Evolutionary conservation across 2,329 filamentous ascomycete species (phyloP), one percentile per base, ranked within the genome.

Genomic region (Botrytis sinoallii): DNA sequence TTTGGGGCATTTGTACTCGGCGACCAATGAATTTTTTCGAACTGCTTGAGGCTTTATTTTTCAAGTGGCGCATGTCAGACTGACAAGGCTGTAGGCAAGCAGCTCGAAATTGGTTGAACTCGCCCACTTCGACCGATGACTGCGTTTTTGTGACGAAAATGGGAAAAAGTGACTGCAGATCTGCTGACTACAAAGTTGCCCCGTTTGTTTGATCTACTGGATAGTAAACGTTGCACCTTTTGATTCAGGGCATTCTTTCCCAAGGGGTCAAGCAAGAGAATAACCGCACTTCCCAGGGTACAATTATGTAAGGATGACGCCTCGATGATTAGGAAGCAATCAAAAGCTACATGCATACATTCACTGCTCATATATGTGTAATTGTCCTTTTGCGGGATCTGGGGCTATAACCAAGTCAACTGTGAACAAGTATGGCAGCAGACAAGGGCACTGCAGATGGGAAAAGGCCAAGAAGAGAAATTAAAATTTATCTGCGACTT

Each of bases 1-100:
- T 32, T 57, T 68, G 35, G 66, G 66, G 35, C 48, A 57, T 57
- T 22, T 55, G 46, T 55, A 68, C 48, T 68, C 35, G 48, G 66
- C 4, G 38, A 14, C 16, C 38, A 16, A 38, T 14, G 10, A 20
- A 55, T 9, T 1, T 42, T 42, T n/a, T 10, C 25, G 38, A 25
- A 25, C 5, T 44, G 25, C n/a, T 29, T 44, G 40, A 22, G 25
- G 38, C 38, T 29, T 20, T 44, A 2, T n/a, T 29, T 42, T 18
- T 29, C 16, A 20, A 29, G n/a, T 4, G n/a, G n/a, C 32, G 1
- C 18, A 44, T 57, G 48, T 42, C 20, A 57, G 25, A 55, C 29
- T 32, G 8, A n/a, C 35, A 68, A 68, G 48, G 66, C 35, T 68
- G 16, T 7, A 42, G 35, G 10, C 10, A 22, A 25, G 1, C 5